Base-by-base conservation (phyloP, 192 early-diverging fungal genomes). In the Podila epigama region DNA sequence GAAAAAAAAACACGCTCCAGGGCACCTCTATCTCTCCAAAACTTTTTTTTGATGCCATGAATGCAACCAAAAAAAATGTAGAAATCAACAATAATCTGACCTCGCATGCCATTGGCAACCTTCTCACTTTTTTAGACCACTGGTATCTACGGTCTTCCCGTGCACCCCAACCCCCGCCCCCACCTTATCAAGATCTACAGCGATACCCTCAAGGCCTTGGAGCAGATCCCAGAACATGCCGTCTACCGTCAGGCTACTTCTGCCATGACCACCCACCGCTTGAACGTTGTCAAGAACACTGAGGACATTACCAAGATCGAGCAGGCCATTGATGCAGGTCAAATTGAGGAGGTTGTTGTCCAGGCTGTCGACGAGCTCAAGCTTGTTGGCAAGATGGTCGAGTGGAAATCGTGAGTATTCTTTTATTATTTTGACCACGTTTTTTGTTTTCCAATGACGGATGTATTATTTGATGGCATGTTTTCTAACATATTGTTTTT, bases 281-380 rank as follows among this genome's bases (percentile, higher is more conserved):
- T 97, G 54, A 82, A 75, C 40, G 82, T 96, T 63, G 92, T 92
- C 27, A 86, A 97, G 77, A 73, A 83, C 35, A 90, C 88, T 58
- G 89, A 92, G 63, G 89, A 93, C 59, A 79, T 92, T 44, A 51
- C 67, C 42, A 86, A 88, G 70, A 95, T 96, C 70, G 97, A 98
- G 83, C 60, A 87, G 69, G 73, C 88, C 48, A 83, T 96, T 33
- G 83, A 83, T 67, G 88, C 82, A 35, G 95, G 95, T 33, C 93
- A 95, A 83, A 92, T 98, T 66, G 97, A 98, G 80, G 95, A 98
- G 86, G 82, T 98, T 6, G 91, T 97, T 62, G 68, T 81, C 39
- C 93, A 93, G 75, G 97, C 97, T 9, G 85, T 95, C 64, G 94
- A 94, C 50, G 97, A 98, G 79, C 84, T 95, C 59, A 89, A 87